These are phyloP conservation scores for Onygenales sp. DNA, from an alignment of 2,329 filamentous ascomycete genomes.

Conservation along the genomic window DNA sequence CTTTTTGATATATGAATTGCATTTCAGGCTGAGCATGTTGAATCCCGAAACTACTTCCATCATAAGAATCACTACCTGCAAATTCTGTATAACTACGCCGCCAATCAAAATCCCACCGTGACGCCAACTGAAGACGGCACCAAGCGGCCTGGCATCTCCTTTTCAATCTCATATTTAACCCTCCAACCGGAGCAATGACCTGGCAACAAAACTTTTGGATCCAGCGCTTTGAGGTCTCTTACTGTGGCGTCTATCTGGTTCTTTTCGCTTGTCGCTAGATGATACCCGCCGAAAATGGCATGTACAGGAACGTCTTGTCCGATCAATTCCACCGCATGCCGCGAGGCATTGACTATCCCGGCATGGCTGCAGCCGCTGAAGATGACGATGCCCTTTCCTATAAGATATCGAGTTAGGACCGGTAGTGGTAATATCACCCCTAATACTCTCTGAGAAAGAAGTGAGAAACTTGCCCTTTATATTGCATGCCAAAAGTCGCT, in stretches of 20 bases:
- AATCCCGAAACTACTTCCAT: too few relatives aligned
- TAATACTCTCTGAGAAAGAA: neutral
- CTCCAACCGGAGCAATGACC: slow-evolving; percentile 50
- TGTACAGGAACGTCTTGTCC: slow-evolving; percentile 33
- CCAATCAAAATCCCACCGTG: slow-evolving; percentile 25
- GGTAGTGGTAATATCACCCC: neutral
- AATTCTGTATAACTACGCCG: too few relatives aligned
- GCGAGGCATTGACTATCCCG: slow-evolving; percentile 44
- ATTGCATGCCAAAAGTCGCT: slow-evolving; percentile 45
- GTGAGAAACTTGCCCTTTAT: slow-evolving; percentile 34
- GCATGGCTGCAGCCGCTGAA: slow-evolving; percentile 50
- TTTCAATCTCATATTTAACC: slow-evolving; percentile 45
- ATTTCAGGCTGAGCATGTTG: too few relatives aligned
- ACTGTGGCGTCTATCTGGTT: slow-evolving; percentile 38
- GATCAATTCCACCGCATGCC: slow-evolving; percentile 35
- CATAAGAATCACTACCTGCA: too few relatives aligned
- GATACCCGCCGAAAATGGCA: slow-evolving; percentile 45
- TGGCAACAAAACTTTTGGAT: slow-evolving; percentile 42
- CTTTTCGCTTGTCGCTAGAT: slow-evolving; percentile 40
- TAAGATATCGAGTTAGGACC: neutral
- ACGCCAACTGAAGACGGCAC: slow-evolving; percentile 44
- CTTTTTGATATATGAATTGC: too few relatives aligned
- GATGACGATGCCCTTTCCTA: slow-evolving; percentile 44
- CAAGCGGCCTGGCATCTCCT: slow-evolving; percentile 40
- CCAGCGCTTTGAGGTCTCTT: slow-evolving; percentile 38